Conservation (phyloP, 805 yeast species). For the Candida gorgasii region DNA sequence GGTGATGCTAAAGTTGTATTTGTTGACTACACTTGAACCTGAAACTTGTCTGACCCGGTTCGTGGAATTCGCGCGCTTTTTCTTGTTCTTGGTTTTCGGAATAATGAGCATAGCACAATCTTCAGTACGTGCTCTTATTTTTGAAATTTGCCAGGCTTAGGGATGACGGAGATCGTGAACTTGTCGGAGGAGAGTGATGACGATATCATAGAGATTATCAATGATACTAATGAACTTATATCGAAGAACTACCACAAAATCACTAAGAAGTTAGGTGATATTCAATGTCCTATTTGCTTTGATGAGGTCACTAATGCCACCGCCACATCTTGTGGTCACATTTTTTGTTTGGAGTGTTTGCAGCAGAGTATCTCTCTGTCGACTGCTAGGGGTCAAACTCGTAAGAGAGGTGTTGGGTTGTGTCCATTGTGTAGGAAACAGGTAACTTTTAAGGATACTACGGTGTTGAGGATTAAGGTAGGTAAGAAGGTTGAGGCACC, state of each 20-base stretch:
- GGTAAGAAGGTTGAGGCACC: conserved; percentile 14
- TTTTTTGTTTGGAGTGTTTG: conserved; percentile 44
- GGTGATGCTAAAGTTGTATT: background rate
- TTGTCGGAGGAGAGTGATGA: conserved; percentile 23
- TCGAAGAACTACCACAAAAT: conserved; percentile 21
- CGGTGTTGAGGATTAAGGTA: conserved; percentile 24
- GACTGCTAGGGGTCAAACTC: conserved; percentile 43
- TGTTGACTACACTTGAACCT: background rate
- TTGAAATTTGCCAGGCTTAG: background rate
- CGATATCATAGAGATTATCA: conserved; percentile 39
- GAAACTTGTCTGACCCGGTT: background rate
- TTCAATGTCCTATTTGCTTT: conserved; percentile 47
- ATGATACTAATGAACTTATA: conserved; percentile 36
- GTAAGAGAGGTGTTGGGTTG: conserved; percentile 38
- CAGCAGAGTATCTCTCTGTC: conserved; percentile 42
- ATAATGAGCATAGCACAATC: conserved; percentile 1
- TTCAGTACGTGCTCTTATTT: background rate
- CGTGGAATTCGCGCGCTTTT: conserved; percentile 2
- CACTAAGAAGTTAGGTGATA: conserved; percentile 34
- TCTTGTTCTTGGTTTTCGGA: background rate
- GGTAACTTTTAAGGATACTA: conserved; percentile 40
- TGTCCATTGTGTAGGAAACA: conserved; percentile 45
- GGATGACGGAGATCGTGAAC: conserved; percentile 6
- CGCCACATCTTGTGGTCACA: conserved; percentile 44
- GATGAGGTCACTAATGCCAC: conserved; percentile 42